Base-by-base conservation (phyloP, 331 rosid genomes). In the Pyracantha coccinea region DNA sequence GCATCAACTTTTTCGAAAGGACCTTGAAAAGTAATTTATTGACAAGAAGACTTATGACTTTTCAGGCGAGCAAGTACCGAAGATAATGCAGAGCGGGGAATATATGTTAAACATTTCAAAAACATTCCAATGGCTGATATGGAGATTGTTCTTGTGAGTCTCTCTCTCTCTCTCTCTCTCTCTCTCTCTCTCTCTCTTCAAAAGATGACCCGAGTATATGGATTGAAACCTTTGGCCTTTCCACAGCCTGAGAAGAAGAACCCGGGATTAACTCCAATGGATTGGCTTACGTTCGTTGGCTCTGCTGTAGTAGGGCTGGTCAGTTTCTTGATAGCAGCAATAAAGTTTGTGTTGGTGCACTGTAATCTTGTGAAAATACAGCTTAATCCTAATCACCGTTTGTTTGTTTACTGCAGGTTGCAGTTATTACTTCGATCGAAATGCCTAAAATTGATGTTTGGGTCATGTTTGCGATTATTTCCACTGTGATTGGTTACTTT, bases 221-320 rank as follows among this genome's bases (percentile, higher is more conserved):
- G 14, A 16, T 14, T 27, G 71, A 33, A 75, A 78, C 62, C 50
- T 74, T 76, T 81, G 52, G 74, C 77, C 19, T 33, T 76, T 68
- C 65, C 44, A 70, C 93, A 94, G 99, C 99, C 99, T 14, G 99
- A 92, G 78, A 94, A 92, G 93, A 87, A 87, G 88, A 94, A 83
- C 81, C 97, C 99, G n/a, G 97, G 97, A 81, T 88, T 94, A 80
- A 94, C 97, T 81, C 99, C 99, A 79, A 94, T 89, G 97, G 99
- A 94, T 81, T 94, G 99, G 99, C 96, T 90, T 79, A 92, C 82
- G 75, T 92, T 94, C 87, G 85, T 94, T 71, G 88, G 71, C 54
- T 92, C 99, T 78, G 97, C 97, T 80, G 54, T 87, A 61, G 95
- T 94, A 84, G 99, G 99, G 58, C 85, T 94, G 96, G 99, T 92